Evolutionary conservation across 2,329 filamentous ascomycete species (phyloP), one percentile per base, ranked within the genome.

Genomic region (Davidsoniella virescens): DNA sequence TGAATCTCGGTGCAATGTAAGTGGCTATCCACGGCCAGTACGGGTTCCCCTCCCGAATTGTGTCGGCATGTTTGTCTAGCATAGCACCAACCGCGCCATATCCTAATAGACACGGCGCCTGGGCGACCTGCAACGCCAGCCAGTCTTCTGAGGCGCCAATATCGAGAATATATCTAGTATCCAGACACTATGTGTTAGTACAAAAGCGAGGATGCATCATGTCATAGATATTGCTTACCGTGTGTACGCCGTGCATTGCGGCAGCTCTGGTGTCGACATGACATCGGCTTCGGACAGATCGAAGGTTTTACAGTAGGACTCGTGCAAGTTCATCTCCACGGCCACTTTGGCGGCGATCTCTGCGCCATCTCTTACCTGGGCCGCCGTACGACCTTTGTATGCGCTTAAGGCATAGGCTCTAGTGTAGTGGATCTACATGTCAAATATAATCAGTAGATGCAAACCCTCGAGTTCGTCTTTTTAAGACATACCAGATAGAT

Each of bases 1-100:
- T 66, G 57, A 94, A 95, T 61, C 92, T 84, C 1, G 85, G 80
- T 2, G 80, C 83, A 14, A 84, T 76, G 60, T 95, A 96, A 59
- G 86, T 93, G 61, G 88, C 72, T 56, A 96, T 86, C 90, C 90
- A 96, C 43, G 79, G 75, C 82, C 84, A 92, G 67, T 94, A 96
- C 16, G 67, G 70, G 61, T 90, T 93, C 0, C 70, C 76, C 10
- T 82, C 70, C 38, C 71, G 70, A 54, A 69, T 69, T 36, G 78
- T 82, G n/a, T 67, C 69, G 45, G 72, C 66, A 54, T 84, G 79
- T 12, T 69, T 69, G 57, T 79, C 71, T 2, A 94, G 70, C 58
- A 85, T 75, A 58, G 73, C 72, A 5, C 85, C 90, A 53, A 93
- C 84, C 51, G 77, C 76, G 8, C 82, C 82, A 62, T 96, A 95